Conservation (phyloP, 345 rosid genomes). For the Lenwebbia sp. region DNA sequence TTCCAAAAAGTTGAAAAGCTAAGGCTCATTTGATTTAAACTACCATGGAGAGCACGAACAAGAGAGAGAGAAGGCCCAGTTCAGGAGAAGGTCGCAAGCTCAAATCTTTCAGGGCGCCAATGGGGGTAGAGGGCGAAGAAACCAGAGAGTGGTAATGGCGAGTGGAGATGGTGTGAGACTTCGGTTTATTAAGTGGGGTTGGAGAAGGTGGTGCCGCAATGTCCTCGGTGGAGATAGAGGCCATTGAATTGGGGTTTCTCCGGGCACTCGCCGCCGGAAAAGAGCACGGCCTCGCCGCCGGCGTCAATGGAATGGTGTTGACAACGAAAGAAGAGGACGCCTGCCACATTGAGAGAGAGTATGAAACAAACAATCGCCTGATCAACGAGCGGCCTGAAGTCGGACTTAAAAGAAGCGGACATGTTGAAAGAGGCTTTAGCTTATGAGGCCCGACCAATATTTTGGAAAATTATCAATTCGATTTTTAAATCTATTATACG, state of each 20-base stretch:
- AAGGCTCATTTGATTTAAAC: not conserved
- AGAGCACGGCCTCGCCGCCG: not conserved
- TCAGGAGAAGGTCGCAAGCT: conserved; percentile 15
- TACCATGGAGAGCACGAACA: conserved; percentile 22
- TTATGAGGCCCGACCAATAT: not conserved
- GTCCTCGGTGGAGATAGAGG: not conserved
- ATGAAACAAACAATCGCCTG: not conserved
- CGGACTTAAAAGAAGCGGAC: not conserved
- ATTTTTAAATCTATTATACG: too few species aligned
- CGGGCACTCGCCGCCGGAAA: not conserved
- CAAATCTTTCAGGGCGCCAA: not conserved
- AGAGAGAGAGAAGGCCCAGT: conserved; percentile 16
- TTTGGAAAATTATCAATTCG: not conserved
- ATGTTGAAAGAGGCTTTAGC: not conserved
- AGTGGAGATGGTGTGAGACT: not conserved
- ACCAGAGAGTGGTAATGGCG: not conserved
- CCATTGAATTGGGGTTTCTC: not conserved
- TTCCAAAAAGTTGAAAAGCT: not conserved
- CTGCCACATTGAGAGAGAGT: not conserved
- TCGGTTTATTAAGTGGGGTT: not conserved
- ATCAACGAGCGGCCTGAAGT: not conserved
- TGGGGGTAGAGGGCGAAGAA: not conserved
- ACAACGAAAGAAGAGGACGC: not conserved
- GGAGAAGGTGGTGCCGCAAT: not conserved
- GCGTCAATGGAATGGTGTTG: not conserved